A percentile compares a stretch with the other conserved stretches of the same genome.
Evolutionary conservation across 305 asterid genomes (phyloP).

Genomic region (Euphrasia arctica): DNA sequence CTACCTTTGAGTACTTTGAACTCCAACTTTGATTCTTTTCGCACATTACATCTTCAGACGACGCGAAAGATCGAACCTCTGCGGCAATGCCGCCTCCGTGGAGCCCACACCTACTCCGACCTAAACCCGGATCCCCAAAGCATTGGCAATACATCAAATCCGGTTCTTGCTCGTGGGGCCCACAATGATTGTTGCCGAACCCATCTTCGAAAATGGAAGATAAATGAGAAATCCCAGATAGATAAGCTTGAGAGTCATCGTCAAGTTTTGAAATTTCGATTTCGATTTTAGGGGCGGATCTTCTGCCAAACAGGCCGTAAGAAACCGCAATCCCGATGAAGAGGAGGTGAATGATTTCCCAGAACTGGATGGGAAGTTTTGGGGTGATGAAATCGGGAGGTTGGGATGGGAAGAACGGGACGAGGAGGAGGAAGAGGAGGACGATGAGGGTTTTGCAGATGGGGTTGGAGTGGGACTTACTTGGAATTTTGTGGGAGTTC

Average conservation of each 20-base stretch:
- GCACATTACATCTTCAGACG: not conserved
- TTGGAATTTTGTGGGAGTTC: constrained; percentile 30
- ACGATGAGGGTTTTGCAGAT: constrained; percentile 48
- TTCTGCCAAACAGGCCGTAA: constrained; percentile 69
- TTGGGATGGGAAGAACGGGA: constrained; percentile 74
- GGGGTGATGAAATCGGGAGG: constrained; percentile 63
- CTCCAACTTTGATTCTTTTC: constrained; percentile 35
- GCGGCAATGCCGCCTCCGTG: constrained; percentile 19
- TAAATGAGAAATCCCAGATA: constrained; percentile 52
- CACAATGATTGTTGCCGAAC: constrained; percentile 43
- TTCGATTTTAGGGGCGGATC: constrained; percentile 26
- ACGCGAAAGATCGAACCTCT: constrained; percentile 38
- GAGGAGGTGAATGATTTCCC: constrained; percentile 81
- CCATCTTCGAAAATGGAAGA: constrained; percentile 60
- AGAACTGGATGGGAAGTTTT: constrained; percentile 39
- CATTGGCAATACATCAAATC: constrained; percentile 25
- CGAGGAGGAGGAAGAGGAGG: constrained; percentile 44
- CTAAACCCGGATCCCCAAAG: constrained; percentile 15
- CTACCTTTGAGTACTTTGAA: constrained; percentile 43
- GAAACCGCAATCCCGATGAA: constrained; percentile 78
- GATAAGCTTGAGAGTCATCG: constrained; percentile 33
- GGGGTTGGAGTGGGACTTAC: constrained; percentile 51
- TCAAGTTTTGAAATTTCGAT: constrained; percentile 11
- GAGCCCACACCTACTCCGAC: constrained; percentile 24
- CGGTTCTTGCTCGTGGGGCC: constrained; percentile 46